A percentile compares a stretch with the other conserved stretches of the same genome.
phyloP scores from a whole-genome alignment of 768 basidiomycete species.

The Termitomyces sp. region DNA sequence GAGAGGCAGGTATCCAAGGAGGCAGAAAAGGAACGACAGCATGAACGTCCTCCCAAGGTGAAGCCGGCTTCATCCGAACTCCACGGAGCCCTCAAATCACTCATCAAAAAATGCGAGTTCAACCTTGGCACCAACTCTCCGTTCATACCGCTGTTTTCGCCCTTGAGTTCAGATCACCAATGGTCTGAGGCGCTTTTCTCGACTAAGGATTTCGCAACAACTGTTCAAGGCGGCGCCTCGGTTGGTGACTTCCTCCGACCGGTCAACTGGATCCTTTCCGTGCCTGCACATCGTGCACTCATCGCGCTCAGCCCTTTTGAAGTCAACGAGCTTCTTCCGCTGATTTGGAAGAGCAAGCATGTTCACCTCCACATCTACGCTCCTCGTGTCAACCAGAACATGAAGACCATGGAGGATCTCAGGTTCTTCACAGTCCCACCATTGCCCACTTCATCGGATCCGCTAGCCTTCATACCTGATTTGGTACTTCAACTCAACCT shows the following conservation, averaged over 20 bases:
- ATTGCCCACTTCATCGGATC: conserved; percentile 13
- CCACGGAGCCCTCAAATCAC: not conserved
- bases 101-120: not conserved
- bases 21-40: conserved; percentile 34
- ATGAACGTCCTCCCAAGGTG: conserved; percentile 28
- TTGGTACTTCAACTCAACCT: conserved; percentile 30
- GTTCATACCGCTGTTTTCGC: not conserved
- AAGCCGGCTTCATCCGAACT: conserved; percentile 14
- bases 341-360: conserved; percentile 24
- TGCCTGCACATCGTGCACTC: conserved; percentile 11
- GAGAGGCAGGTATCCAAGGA: conserved; percentile 43
- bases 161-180: conserved; percentile 6
- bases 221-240: conserved; percentile 16
- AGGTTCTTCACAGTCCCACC: conserved; percentile 25
- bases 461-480: conserved; percentile 12
- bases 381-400: conserved; percentile 27
- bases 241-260: conserved; percentile 29
- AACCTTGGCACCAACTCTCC: not conserved
- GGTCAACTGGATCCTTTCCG: conserved; percentile 39
- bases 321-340: conserved; percentile 29
- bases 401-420: conserved; percentile 33
- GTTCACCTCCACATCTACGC: conserved; percentile 40
- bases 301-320: conserved; percentile 38
- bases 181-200: conserved; percentile 22
- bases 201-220: conserved; percentile 30